Evolutionary conservation across 805 yeast species (phyloP).

Genomic region (Hermanozyma aechmeae): DNA sequence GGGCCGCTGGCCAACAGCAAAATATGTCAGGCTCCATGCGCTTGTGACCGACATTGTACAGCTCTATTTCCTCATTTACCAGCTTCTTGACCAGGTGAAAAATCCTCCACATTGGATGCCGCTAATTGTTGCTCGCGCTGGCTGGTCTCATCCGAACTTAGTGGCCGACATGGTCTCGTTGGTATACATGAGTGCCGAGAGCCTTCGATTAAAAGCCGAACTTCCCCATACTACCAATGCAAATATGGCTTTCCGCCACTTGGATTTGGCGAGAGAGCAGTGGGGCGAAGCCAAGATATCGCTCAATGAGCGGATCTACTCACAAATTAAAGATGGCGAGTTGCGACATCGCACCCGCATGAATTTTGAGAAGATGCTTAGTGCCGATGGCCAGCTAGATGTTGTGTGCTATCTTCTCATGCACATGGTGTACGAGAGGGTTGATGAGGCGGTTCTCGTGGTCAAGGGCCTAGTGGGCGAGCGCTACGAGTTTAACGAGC

Average conservation of each 20-base stretch:
- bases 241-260: constrained; percentile 20
- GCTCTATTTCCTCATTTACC: constrained; percentile 15
- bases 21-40: constrained; percentile 14
- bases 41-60: constrained; percentile 16
- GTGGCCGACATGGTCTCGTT: constrained; percentile 20
- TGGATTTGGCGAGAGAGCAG: constrained; percentile 15
- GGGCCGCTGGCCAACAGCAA: constrained; percentile 23
- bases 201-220: constrained; percentile 14
- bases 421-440: constrained; percentile 19
- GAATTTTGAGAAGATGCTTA: constrained; percentile 16
- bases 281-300: constrained; percentile 19
- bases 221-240: constrained; percentile 25
- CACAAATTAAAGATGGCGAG: constrained; percentile 1
- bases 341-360: constrained; percentile 7
- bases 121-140: constrained; percentile 16
- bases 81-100: constrained; percentile 16
- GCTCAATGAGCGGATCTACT: constrained; percentile 16
- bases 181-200: constrained; percentile 20
- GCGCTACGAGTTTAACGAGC: constrained; percentile 14
- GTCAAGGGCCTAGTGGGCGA: constrained; percentile 27
- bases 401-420: constrained; percentile 18
- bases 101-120: constrained; percentile 20
- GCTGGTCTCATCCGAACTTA: constrained; percentile 20
- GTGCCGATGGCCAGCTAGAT: constrained; percentile 21
- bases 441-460: constrained; percentile 20